Percentiles rank a stretch among this genome's conserved stretches.
These are phyloP conservation scores for Kregervanrija pseudodelftensis DNA, from an alignment of 805 yeast species.

Conservation along the genomic window DNA sequence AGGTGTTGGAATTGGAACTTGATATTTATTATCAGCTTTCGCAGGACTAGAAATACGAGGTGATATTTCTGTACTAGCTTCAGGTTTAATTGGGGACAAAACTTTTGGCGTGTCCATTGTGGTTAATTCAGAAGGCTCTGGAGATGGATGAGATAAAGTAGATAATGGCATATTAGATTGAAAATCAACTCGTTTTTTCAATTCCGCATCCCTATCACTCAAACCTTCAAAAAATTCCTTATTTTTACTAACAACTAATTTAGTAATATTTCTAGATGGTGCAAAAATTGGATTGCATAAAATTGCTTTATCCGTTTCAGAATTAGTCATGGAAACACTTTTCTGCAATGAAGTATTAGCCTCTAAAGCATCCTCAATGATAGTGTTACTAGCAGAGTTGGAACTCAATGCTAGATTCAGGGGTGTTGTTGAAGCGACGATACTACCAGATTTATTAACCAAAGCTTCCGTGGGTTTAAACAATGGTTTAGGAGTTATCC, in stretches of 20 bases:
- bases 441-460: slow-evolving; percentile 17
- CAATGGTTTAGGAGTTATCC: slow-evolving; percentile 57
- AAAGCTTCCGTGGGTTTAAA: slow-evolving; percentile 28
- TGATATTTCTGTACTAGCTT: background rate
- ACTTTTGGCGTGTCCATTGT: background rate
- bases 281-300: slow-evolving; percentile 65
- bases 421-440: slow-evolving; percentile 18
- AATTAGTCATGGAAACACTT: slow-evolving; percentile 10
- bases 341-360: slow-evolving; percentile 3
- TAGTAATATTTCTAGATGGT: slow-evolving; percentile 48
- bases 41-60: background rate
- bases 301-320: slow-evolving; percentile 59
- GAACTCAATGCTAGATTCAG: slow-evolving; percentile 7
- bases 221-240: slow-evolving; percentile 20
- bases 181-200: slow-evolving; percentile 30
- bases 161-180: slow-evolving; percentile 10
- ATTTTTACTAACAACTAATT: slow-evolving; percentile 44
- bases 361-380: slow-evolving; percentile 15
- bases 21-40: background rate
- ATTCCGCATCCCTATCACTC: background rate
- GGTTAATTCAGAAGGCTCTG: background rate
- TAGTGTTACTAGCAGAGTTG: slow-evolving; percentile 20
- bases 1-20: background rate
- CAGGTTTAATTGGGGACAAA: background rate
- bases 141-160: background rate